A percentile compares a stretch with the other conserved stretches of the same genome.
phyloP scores from a whole-genome alignment of 2,329 filamentous ascomycete genomes.

The Verticillium nubilum region DNA sequence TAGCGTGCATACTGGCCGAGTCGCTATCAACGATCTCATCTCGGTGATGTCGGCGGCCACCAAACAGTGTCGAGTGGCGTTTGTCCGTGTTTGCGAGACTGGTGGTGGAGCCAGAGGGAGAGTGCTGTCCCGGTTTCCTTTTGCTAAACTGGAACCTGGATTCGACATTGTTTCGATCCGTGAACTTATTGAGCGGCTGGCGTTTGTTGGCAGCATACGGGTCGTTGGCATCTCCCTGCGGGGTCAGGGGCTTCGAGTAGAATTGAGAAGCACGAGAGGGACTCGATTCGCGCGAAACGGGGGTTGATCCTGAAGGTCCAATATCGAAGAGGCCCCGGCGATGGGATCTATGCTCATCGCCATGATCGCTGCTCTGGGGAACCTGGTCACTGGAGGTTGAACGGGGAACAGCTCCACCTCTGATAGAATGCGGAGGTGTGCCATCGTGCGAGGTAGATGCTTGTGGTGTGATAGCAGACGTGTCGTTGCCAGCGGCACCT shows the following conservation, averaged over 20 bases:
- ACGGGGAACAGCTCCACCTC: slow-evolving; percentile 33
- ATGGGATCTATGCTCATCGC: slow-evolving; percentile 33
- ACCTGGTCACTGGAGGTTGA: slow-evolving; percentile 35
- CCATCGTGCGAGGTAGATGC: slow-evolving; percentile 54
- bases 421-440: slow-evolving; percentile 33
- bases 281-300: slow-evolving; percentile 56
- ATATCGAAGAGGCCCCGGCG: slow-evolving; percentile 50
- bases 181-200: slow-evolving; percentile 60
- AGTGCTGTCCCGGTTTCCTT: slow-evolving; percentile 53
- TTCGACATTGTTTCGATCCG: slow-evolving; percentile 61
- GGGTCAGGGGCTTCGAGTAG: slow-evolving; percentile 72
- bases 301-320: slow-evolving; percentile 45
- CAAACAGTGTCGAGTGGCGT: slow-evolving; percentile 40
- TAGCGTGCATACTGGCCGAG: slow-evolving; percentile 37
- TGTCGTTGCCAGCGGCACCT: slow-evolving; percentile 8
- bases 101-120: slow-evolving; percentile 46
- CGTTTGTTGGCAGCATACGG: slow-evolving; percentile 82
- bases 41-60: slow-evolving; percentile 27
- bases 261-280: slow-evolving; percentile 59
- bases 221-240: slow-evolving; percentile 73
- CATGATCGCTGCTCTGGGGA: slow-evolving; percentile 33
- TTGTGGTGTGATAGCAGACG: slow-evolving; percentile 55
- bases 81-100: slow-evolving; percentile 49
- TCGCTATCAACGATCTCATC: slow-evolving; percentile 44
- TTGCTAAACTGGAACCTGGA: slow-evolving; percentile 83